Percentiles rank a stretch among this genome's conserved stretches.
Evolutionary conservation across 257 asterid species (phyloP).

Genomic region (Solanum ahanhuiri): DNA sequence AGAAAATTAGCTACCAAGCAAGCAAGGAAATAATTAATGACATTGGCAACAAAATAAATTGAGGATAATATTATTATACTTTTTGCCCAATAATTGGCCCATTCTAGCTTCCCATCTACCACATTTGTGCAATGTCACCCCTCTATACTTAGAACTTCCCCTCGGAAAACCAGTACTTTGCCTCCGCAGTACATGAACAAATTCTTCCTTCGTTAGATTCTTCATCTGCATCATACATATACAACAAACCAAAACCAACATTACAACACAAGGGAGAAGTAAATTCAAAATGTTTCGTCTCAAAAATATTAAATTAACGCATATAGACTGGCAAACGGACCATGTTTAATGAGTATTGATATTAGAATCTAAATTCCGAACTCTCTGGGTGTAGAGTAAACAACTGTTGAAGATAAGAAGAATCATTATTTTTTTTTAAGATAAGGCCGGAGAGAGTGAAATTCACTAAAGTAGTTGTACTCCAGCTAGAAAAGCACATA

Average conservation of each 20-base stretch:
- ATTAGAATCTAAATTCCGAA: background rate
- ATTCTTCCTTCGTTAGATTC: conserved; percentile 76
- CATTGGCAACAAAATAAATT: background rate
- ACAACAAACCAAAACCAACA: background rate
- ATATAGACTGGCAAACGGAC: background rate
- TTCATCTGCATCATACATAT: conserved; percentile 32
- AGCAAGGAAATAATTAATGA: background rate
- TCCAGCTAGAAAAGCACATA: background rate
- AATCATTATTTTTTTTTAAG: background rate
- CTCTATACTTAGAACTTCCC: conserved; percentile 84
- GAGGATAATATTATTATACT: conserved; percentile 20
- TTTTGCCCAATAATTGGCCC: conserved; percentile 84
- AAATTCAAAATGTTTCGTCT: background rate
- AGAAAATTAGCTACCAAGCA: background rate
- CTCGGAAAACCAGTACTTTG: conserved; percentile 82
- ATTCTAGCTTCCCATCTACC: conserved; percentile 92
- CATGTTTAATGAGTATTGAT: background rate
- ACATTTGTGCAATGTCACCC: conserved; percentile 85
- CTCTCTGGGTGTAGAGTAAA: background rate
- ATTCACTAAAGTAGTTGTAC: background rate
- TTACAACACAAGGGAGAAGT: background rate
- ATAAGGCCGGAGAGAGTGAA: background rate
- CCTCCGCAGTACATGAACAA: conserved; percentile 76
- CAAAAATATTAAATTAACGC: background rate
- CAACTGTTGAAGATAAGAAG: background rate